Evolutionary conservation across 2,329 filamentous ascomycete genomes (phyloP), one percentile per base, ranked within the genome.

Genomic region (Penicillium paneum): DNA sequence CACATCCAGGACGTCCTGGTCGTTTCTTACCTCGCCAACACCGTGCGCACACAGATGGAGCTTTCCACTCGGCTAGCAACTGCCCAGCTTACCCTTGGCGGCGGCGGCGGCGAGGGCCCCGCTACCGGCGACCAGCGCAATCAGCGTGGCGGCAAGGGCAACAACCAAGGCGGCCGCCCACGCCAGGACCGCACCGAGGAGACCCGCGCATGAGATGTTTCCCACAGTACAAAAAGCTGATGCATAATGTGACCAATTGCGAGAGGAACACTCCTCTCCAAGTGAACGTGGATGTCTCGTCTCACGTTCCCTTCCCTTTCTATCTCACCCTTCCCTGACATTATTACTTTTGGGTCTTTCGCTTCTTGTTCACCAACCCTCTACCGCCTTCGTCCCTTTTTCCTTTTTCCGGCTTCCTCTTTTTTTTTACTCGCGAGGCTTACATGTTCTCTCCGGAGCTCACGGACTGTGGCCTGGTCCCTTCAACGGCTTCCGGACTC

Each of bases 1-100:
- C 94, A 99, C 80, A 91, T 99, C 76, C 94, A 99, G 80, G 94
- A 99, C 75, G 92, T 99, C 58, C 86, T 99, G 64, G 92, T 97
- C 75, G 92, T 99, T 67, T 96, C 91, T 64, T 99, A 99, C 81
- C 84, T 99, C 62, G 91, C 94, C 74, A 99, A 97, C 83, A 97
- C 91, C 64, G 96, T 97, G 78, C 91, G 93, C 76, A 97, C 93
- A 65, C 94, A 99, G 81, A 97, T 99, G 79, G 94, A 97, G 71
- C 86, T 99, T 56, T 96, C 92, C 62, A 96, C 97, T 83, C 86
- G 93, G 61, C 81, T 99, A 70, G 93, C 93, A 50, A 94, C 86
- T n/a, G 85, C 88, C 61, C 82, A 83, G 66, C 80, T 92, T 52
- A 82, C 80, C 11, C 76, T 83, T 62, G 80, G 79, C 57, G 76